Evolutionary conservation across 1,284 basidiomycete genomes (phyloP).

Genomic region (Cryptococcus sp.): DNA sequence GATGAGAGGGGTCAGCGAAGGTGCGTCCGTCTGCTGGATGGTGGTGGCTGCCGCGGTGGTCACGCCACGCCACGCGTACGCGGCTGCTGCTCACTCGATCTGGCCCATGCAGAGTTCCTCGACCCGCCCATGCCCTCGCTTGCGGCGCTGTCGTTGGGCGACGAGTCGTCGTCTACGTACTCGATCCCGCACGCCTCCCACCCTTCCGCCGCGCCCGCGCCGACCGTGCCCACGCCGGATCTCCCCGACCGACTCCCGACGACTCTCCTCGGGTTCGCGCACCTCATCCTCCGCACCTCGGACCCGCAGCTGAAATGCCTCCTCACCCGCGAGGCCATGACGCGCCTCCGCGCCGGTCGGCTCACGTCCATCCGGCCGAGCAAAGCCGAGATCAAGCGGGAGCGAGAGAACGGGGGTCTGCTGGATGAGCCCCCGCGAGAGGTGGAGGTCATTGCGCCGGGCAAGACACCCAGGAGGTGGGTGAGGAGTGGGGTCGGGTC

Average conservation of each 20-base stretch:
- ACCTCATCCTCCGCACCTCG: conserved; percentile 47
- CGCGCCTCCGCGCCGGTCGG: conserved; percentile 36
- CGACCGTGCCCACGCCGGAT: conserved; percentile 5
- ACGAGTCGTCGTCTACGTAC: conserved; percentile 4
- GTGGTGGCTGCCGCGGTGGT: too few species aligned
- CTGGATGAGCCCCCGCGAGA: conserved; percentile 69
- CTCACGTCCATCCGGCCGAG: conserved; percentile 38
- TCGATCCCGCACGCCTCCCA: neutral
- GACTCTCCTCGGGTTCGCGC: conserved; percentile 46
- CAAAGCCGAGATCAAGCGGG: conserved; percentile 28
- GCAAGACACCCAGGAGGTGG: conserved; percentile 41
- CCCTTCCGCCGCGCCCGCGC: conserved; percentile 11
- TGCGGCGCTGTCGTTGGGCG: conserved; percentile 15
- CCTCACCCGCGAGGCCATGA: conserved; percentile 41
- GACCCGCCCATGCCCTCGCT: conserved; percentile 58
- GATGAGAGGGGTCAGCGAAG: conserved; percentile 75
- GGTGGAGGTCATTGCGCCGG: conserved; percentile 62
- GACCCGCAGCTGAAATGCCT: conserved; percentile 46
- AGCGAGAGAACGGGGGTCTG: conserved; percentile 25
- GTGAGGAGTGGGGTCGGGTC: neutral
- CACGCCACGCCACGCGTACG: too few species aligned
- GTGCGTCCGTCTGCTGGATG: conserved; percentile 52
- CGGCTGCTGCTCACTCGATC: neutral
- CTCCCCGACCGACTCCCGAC: conserved; percentile 32
- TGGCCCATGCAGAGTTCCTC: conserved; percentile 59